Base-by-base conservation (phyloP, 2,329 filamentous ascomycete species). In the Paradendryphiella salina region DNA sequence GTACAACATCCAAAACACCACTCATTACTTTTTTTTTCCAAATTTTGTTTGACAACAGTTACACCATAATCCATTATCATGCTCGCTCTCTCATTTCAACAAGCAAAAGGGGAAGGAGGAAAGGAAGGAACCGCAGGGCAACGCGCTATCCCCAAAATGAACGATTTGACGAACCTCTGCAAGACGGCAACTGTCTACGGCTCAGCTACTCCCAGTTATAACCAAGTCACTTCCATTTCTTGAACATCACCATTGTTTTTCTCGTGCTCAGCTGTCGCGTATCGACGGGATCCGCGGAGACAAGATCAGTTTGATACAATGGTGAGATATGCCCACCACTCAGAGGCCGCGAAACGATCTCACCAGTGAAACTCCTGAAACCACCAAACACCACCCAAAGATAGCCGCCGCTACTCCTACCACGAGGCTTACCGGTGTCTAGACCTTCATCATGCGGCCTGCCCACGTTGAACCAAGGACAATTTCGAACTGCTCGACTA, bases 401-500 rank as follows among this genome's bases (percentile, higher is more conserved):
- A 51, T 54, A 53, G 26, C 35, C 28, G 33, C 46, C 32, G 17
- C 50, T 56, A 58, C 52, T 50, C 41, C 28, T 52, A 56, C 47
- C 51, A 60, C 50, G 47, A 44, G 46, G 43, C 41, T 31, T 37
- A n/a, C 23, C 37, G 42, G 37, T 56, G 46, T 55, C 52, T 54
- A 40, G 45, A 52, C 45, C 35, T 20, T 21, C 52, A 60, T 67
- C 63, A 67, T 59, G 52, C 51, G 64, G 42, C 52, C 56, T 56
- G 53, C 52, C 50, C 66, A 68, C 59, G 54, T 54, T 53, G 21
- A 42, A 20, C 43, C 23, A 36, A 34, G 49, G 40, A 56, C 38
- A 46, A 36, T 54, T 41, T 40, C 47, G 39, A 63, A 54, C 57
- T 70, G 60, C 63, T 61, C 57, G 55, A 60, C 59, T 63, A 39